A percentile compares a stretch with the other conserved stretches of the same genome.
phyloP scores from a whole-genome alignment of 2,329 filamentous ascomycete genomes.

The Paracorniculantispora psalliotae region DNA sequence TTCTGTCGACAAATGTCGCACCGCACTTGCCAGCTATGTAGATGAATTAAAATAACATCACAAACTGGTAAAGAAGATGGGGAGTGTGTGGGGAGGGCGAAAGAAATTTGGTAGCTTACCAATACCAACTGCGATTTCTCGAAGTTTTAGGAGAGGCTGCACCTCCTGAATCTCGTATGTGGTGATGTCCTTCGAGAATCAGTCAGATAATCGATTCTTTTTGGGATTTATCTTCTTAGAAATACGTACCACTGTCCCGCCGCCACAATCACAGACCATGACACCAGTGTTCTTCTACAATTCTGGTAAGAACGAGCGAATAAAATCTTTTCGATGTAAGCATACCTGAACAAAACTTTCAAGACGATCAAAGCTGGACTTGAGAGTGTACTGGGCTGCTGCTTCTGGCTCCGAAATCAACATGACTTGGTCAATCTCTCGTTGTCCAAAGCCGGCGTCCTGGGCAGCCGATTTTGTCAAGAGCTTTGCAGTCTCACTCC shows the following conservation, averaged over 20 bases:
- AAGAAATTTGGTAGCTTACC: too few relatives aligned
- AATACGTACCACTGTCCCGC: conserved; percentile 6
- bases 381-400: conserved; percentile 10
- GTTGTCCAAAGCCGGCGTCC: neutral
- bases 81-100: too few relatives aligned
- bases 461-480: conserved; percentile 12
- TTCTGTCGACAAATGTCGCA: conserved; percentile 14
- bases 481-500: conserved; percentile 14
- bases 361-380: conserved; percentile 4
- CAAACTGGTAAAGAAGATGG: too few relatives aligned
- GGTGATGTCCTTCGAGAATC: neutral
- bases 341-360: conserved; percentile 47
- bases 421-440: conserved; percentile 7
- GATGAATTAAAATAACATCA: neutral
- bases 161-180: neutral
- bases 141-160: neutral
- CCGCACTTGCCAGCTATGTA: conserved; percentile 15
- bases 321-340: too few relatives aligned
- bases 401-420: conserved; percentile 17
- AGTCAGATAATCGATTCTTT: too few relatives aligned
- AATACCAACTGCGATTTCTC: neutral
- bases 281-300: neutral
- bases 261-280: conserved; percentile 7
- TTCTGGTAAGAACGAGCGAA: neutral
- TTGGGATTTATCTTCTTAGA: too few relatives aligned